Conservation (phyloP, 345 rosid genomes). For the Lenwebbia sp. region DNA sequence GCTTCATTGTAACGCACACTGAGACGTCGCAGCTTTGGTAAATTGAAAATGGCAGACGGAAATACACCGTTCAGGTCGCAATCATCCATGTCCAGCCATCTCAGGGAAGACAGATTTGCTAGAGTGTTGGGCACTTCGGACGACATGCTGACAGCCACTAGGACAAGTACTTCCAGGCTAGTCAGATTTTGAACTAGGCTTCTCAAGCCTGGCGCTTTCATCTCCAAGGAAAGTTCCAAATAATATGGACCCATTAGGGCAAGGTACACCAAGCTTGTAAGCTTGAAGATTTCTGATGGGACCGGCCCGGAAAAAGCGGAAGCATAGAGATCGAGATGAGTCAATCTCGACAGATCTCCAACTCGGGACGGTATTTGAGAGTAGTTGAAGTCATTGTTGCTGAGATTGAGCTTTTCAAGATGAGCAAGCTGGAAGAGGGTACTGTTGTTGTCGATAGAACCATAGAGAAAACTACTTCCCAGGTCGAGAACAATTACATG, state of each 20-base stretch:
- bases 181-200: neutral
- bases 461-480: neutral
- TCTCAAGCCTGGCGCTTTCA: neutral
- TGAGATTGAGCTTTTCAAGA: neutral
- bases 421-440: neutral
- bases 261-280: constrained; percentile 1
- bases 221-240: neutral
- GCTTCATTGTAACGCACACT: neutral
- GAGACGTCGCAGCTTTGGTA: neutral
- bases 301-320: constrained; percentile 8
- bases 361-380: constrained; percentile 1
- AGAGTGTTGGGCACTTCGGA: neutral
- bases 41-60: neutral
- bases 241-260: neutral
- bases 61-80: neutral
- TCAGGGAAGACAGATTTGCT: neutral
- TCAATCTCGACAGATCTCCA: neutral
- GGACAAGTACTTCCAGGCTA: neutral
- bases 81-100: neutral
- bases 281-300: constrained; percentile 2
- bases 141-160: neutral
- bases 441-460: neutral
- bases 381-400: neutral
- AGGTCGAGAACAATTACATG: neutral
- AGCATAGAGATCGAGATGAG: constrained; percentile 4